Conservation (phyloP, 2,329 filamentous ascomycete genomes). For the Ramularia collo-cygni region DNA sequence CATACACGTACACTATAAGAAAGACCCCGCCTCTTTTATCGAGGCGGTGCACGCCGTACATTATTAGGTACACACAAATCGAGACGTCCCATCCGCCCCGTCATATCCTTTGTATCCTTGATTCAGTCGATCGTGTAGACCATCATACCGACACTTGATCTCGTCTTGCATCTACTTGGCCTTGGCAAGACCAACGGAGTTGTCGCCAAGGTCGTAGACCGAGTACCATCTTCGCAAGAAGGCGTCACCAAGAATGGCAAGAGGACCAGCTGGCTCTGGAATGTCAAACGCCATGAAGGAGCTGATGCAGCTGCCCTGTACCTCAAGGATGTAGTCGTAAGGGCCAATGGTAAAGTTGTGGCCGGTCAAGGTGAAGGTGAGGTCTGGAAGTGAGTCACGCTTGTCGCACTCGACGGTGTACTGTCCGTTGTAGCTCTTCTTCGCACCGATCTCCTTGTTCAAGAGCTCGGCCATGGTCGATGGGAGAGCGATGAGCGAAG, state of each 20-base stretch:
- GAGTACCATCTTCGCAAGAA: conserved; percentile 84
- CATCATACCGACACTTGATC: no score
- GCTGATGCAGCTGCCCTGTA: conserved; percentile 92
- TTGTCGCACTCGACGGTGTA: conserved; percentile 87
- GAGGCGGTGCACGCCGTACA: conserved; percentile 1
- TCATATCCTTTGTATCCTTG: no score
- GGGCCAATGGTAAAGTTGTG: conserved; percentile 87
- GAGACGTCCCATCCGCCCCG: conserved; percentile 1
- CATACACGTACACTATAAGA: conserved; percentile 11
- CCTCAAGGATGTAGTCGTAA: conserved; percentile 92
- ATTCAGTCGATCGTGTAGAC: no score
- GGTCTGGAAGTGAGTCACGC: conserved; percentile 75
- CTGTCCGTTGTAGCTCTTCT: conserved; percentile 96
- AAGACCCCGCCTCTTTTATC: conserved; percentile 1
- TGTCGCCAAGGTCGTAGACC: conserved; percentile 88
- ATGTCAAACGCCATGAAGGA: conserved; percentile 92
- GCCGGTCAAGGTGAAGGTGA: conserved; percentile 83
- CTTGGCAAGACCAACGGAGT: conserved; percentile 81
- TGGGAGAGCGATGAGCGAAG: conserved; percentile 92
- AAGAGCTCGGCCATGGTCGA: conserved; percentile 86
- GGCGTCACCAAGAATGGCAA: conserved; percentile 88
- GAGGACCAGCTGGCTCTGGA: conserved; percentile 77
- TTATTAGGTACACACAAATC: conserved; percentile 12
- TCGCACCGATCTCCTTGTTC: conserved; percentile 95
- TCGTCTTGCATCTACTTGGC: conserved; percentile 52